Percentiles rank a stretch among this genome's conserved stretches.
phyloP scores from a whole-genome alignment of 169 alveolate genomes.

The Ichthyophthirius multifiliis region DNA sequence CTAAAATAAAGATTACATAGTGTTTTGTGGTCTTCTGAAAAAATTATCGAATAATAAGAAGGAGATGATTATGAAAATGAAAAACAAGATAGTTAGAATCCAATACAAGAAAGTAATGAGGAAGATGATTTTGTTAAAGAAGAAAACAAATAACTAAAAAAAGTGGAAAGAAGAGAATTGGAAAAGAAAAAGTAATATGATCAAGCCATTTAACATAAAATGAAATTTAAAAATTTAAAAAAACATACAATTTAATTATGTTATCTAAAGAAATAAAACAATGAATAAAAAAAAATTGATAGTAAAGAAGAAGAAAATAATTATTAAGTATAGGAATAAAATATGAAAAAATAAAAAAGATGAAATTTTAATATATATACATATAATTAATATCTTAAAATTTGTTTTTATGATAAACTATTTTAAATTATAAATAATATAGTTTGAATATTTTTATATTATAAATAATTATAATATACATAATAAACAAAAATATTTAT shows the following conservation, averaged over 20 bases:
- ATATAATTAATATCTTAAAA: no score
- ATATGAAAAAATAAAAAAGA: no score
- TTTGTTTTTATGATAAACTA: no score
- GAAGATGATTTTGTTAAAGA: background rate
- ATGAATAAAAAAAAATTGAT: no score
- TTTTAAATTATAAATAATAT: no score
- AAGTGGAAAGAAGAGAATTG: background rate
- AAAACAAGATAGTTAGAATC: background rate
- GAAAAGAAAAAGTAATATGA: background rate
- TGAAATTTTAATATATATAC: no score
- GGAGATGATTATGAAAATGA: background rate
- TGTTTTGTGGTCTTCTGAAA: background rate
- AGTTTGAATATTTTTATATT: no score
- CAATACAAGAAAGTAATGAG: background rate
- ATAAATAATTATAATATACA: no score
- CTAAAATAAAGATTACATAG: background rate
- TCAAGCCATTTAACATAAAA: background rate
- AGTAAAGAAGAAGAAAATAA: no score
- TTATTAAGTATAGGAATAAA: no score
- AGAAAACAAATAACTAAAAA: background rate
- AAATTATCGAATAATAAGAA: background rate
- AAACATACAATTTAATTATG: background rate
- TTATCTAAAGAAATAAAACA: no score
- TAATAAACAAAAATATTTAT: no score
- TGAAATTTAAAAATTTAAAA: constrained; percentile 1